phyloP scores from a whole-genome alignment of 768 basidiomycete genomes.

The Termitomyces heimii region DNA sequence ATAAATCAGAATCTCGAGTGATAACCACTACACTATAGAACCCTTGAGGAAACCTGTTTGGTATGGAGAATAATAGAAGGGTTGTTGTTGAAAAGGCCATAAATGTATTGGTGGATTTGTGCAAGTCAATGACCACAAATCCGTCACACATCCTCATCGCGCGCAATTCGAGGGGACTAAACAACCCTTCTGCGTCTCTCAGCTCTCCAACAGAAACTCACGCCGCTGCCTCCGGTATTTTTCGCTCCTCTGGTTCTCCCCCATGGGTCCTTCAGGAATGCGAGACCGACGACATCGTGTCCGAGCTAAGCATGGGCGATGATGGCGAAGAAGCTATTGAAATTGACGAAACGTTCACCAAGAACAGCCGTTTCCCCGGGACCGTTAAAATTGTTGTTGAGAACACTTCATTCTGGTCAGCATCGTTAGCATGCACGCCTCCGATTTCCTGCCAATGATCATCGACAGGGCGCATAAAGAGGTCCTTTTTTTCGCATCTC shows the following conservation, averaged over 20 bases:
- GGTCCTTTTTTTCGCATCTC: conserved; percentile 87
- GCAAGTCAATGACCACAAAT: conserved; percentile 52
- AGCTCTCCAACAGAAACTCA: conserved; percentile 86
- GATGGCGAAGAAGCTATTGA: conserved; percentile 70
- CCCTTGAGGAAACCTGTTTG: conserved; percentile 5
- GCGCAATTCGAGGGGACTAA: conserved; percentile 71
- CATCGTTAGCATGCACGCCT: conserved; percentile 9
- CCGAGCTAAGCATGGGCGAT: conserved; percentile 61
- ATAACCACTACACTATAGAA: conserved; percentile 28
- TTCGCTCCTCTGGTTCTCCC: conserved; percentile 74
- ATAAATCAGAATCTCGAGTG: conserved; percentile 27
- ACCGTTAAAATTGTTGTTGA: conserved; percentile 90
- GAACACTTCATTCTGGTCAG: conserved; percentile 86
- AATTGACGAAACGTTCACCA: conserved; percentile 74
- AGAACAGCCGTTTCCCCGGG: conserved; percentile 64
- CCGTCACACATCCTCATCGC: conserved; percentile 88
- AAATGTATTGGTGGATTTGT: no score
- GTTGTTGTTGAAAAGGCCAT: no score
- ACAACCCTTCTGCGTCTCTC: conserved; percentile 73
- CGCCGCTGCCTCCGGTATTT: conserved; percentile 80
- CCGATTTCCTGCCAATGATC: conserved; percentile 1
- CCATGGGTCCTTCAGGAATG: conserved; percentile 77
- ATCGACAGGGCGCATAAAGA: conserved; percentile 81
- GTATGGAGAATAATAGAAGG: no score
- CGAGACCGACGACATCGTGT: conserved; percentile 63